phyloP scores from a whole-genome alignment of 768 basidiomycete genomes.

The Rhizopogon vesiculosus region DNA sequence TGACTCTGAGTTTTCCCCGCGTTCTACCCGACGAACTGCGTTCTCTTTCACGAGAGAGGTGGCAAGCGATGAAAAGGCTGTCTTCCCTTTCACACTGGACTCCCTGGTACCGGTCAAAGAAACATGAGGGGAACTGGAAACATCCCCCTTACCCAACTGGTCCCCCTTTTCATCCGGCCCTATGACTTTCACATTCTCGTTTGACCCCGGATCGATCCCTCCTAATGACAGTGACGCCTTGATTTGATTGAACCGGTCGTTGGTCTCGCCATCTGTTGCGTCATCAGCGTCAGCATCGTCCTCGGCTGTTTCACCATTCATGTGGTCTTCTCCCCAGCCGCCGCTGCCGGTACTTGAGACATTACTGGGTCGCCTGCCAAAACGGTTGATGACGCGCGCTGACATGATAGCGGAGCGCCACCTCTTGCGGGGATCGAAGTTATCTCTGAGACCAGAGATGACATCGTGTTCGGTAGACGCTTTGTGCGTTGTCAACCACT shows the following conservation, averaged over 20 bases:
- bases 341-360: conserved; percentile 28
- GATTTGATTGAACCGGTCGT: conserved; percentile 16
- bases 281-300: conserved; percentile 30
- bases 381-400: conserved; percentile 35
- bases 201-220: conserved; percentile 31
- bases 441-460: conserved; percentile 63
- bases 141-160: conserved; percentile 20
- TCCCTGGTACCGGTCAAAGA: conserved; percentile 17
- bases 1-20: conserved; percentile 3
- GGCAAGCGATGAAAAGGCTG: neutral
- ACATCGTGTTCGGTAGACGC: conserved; percentile 75
- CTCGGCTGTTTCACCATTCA: conserved; percentile 22
- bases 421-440: conserved; percentile 71
- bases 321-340: conserved; percentile 32
- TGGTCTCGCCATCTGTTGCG: conserved; percentile 15
- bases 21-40: neutral
- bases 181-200: conserved; percentile 38
- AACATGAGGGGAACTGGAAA: conserved; percentile 10
- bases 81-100: conserved; percentile 9
- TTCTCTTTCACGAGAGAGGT: neutral
- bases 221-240: conserved; percentile 23
- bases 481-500: conserved; percentile 73
- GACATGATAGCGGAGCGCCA: conserved; percentile 70
- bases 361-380: conserved; percentile 13
- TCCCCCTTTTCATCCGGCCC: conserved; percentile 17